Percentiles rank a stretch among this genome's conserved stretches.
Conservation (phyloP, 441 rosid genomes). For the Arabidopsis lyrata region DNA sequence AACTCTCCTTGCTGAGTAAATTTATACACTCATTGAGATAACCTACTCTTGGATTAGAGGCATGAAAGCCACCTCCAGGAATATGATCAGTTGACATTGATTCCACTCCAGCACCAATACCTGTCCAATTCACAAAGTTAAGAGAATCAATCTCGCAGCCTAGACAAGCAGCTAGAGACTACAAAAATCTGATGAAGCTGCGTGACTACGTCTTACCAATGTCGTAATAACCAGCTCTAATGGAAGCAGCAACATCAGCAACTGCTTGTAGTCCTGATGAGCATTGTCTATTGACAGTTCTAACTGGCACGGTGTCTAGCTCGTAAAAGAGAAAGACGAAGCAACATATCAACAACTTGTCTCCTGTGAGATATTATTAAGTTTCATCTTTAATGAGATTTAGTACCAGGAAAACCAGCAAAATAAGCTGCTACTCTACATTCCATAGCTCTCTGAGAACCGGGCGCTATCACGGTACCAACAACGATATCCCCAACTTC, state of each 20-base stretch:
- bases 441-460: constrained; percentile 68
- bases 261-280: constrained; percentile 82
- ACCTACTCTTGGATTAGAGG: constrained; percentile 61
- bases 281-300: constrained; percentile 82
- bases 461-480: constrained; percentile 77
- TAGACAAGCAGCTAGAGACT: constrained; percentile 4
- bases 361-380: neutral
- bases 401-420: constrained; percentile 75
- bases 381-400: too few species aligned
- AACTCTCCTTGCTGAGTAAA: constrained; percentile 6
- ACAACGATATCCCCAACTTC: constrained; percentile 79
- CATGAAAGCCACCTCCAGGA: constrained; percentile 29
- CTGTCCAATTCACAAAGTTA: constrained; percentile 41
- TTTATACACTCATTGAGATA: neutral
- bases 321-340: constrained; percentile 37
- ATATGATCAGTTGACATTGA: constrained; percentile 58
- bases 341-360: neutral
- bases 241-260: constrained; percentile 78
- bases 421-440: constrained; percentile 82
- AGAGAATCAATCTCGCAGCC: neutral
- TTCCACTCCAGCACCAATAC: constrained; percentile 78
- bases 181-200: neutral
- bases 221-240: constrained; percentile 73
- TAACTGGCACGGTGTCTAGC: constrained; percentile 67
- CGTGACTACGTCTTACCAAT: constrained; percentile 47